These are phyloP conservation scores for Pseudoperonospora humuli DNA, from an alignment of 352 stramenopile genomes.

Conservation along the genomic window DNA sequence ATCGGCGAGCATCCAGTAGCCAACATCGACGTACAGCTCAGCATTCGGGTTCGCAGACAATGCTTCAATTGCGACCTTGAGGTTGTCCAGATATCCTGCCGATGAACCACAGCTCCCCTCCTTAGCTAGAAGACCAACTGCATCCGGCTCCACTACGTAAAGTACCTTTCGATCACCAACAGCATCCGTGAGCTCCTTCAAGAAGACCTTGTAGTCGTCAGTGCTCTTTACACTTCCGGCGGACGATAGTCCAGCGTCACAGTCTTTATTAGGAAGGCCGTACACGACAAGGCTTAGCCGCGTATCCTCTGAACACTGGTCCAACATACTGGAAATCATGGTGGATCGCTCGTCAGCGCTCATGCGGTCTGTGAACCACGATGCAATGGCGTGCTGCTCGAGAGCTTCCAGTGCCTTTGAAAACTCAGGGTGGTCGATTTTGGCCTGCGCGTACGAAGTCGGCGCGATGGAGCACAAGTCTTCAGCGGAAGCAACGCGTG, in stretches of 20 bases:
- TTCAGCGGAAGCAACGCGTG: slow-evolving; percentile 4
- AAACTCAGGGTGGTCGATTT: slow-evolving; percentile 26
- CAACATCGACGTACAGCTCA: slow-evolving; percentile 50
- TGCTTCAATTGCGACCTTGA: slow-evolving; percentile 33
- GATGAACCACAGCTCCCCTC: slow-evolving; percentile 30
- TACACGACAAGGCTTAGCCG: slow-evolving; percentile 50
- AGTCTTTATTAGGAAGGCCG: slow-evolving; percentile 57
- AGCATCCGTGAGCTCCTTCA: slow-evolving; percentile 27
- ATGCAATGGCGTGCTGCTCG: slow-evolving; percentile 33
- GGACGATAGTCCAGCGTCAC: slow-evolving; percentile 31
- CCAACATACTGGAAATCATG: slow-evolving; percentile 23
- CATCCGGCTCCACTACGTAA: slow-evolving; percentile 54
- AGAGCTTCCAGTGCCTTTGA: slow-evolving; percentile 27
- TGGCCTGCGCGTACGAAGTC: slow-evolving; percentile 22
- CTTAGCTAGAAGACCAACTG: slow-evolving; percentile 35
- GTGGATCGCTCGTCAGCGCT: slow-evolving; percentile 11
- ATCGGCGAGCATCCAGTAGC: slow-evolving; percentile 44
- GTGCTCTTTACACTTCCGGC: slow-evolving; percentile 24
- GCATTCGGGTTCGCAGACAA: slow-evolving; percentile 44
- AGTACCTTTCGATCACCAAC: slow-evolving; percentile 43
- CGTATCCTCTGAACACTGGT: slow-evolving; percentile 21
- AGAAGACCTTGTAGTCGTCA: slow-evolving; percentile 33
- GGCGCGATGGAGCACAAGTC: slow-evolving; percentile 27
- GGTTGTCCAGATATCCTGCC: slow-evolving; percentile 38
- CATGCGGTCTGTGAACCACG: slow-evolving; percentile 45